Evolutionary conservation across 495 filamentous ascomycete genomes (phyloP).

Genomic region (Tuber borchii): DNA sequence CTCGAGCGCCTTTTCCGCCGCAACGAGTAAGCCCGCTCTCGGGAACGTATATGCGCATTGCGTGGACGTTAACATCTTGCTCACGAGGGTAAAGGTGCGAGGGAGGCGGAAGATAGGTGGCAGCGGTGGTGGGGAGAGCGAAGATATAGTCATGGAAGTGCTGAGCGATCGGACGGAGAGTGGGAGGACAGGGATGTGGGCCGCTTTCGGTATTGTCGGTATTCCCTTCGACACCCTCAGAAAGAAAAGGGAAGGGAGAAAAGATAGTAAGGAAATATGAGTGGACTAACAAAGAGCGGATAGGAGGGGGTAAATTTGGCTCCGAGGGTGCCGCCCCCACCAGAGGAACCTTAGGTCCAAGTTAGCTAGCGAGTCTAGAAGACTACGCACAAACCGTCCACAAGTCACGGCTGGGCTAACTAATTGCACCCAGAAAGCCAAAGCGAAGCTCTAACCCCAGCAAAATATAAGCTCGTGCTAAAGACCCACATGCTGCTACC

Average conservation of each 20-base stretch:
- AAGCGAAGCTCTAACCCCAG: not conserved
- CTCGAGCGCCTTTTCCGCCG: constrained; percentile 16
- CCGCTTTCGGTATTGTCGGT: constrained; percentile 21
- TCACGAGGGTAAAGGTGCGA: not conserved
- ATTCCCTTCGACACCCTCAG: not conserved
- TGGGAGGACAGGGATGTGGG: constrained; percentile 20
- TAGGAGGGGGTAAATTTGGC: not conserved
- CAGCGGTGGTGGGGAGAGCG: not conserved
- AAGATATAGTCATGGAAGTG: constrained; percentile 25
- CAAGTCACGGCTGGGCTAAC: not conserved
- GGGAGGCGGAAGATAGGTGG: not conserved
- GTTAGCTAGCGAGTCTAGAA: not conserved
- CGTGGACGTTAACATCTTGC: constrained; percentile 28
- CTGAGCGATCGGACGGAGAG: constrained; percentile 27
- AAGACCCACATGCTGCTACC: not conserved
- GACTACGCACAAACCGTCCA: not conserved
- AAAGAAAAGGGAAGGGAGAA: not conserved
- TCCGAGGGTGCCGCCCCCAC: not conserved
- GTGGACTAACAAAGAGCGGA: not conserved
- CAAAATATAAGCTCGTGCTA: not conserved
- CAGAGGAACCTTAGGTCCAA: not conserved
- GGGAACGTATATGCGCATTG: constrained; percentile 30
- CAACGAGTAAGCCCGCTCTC: constrained; percentile 22
- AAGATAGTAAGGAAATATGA: not conserved
- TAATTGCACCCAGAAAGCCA: not conserved